Conservation (phyloP, 495 filamentous ascomycete genomes). For the Penicillium steckii region DNA sequence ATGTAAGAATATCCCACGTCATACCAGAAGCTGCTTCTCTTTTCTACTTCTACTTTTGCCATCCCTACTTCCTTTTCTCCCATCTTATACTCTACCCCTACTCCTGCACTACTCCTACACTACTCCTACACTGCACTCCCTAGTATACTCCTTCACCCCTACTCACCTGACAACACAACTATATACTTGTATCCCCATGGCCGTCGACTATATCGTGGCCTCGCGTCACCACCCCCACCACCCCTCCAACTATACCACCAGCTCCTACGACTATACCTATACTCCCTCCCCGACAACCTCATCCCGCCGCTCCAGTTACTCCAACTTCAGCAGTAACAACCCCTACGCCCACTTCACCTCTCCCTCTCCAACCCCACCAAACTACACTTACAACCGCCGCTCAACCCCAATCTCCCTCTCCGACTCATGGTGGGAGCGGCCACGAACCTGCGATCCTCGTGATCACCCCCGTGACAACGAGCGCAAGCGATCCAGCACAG, state of each 20-base stretch:
- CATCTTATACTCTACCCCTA: neutral
- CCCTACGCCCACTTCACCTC: conserved; percentile 39
- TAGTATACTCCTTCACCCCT: neutral
- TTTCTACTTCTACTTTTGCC: neutral
- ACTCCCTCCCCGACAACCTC: neutral
- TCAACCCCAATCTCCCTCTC: conserved; percentile 26
- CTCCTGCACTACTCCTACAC: neutral
- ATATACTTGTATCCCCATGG: conserved; percentile 4
- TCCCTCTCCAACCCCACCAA: conserved; percentile 25
- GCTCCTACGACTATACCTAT: neutral
- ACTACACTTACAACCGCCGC: conserved; percentile 12
- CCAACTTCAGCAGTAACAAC: conserved; percentile 32
- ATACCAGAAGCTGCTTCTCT: neutral
- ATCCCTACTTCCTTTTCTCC: neutral
- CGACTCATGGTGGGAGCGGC: too few relatives aligned
- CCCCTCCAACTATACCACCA: conserved; percentile 16
- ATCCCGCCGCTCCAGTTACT: conserved; percentile 7
- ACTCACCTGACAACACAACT: neutral
- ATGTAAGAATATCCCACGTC: neutral
- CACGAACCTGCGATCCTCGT: too few relatives aligned
- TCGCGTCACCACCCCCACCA: conserved; percentile 28
- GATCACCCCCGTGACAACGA: conserved; percentile 32
- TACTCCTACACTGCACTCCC: neutral
- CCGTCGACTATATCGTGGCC: conserved; percentile 26
- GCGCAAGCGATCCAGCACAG: conserved; percentile 17